Evolutionary conservation across 768 basidiomycete species (phyloP).

Genomic region (Myochromella boudieri): DNA sequence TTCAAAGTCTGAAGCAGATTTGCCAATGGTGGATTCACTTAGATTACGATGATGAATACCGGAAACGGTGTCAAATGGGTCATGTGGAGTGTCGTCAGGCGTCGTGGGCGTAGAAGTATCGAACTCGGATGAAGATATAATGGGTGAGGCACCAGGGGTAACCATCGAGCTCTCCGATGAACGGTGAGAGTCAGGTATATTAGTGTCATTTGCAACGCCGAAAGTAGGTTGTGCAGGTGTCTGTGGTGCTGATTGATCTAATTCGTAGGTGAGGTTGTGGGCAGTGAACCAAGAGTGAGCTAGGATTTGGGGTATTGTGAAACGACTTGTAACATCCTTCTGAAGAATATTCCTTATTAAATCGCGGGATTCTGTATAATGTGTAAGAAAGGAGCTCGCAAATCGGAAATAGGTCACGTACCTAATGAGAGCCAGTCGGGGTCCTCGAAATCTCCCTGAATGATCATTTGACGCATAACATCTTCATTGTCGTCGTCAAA

Average conservation of each 20-base stretch:
- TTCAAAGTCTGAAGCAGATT: slow-evolving; percentile 36
- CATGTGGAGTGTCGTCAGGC: slow-evolving; percentile 46
- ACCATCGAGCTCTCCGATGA: slow-evolving; percentile 58
- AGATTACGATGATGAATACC: slow-evolving; percentile 48
- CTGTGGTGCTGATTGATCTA: slow-evolving; percentile 27
- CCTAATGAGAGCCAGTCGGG: slow-evolving; percentile 90
- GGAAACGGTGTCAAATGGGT: slow-evolving; percentile 40
- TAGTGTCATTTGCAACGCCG: slow-evolving; percentile 25
- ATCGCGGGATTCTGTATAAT: slow-evolving; percentile 72
- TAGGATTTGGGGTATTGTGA: slow-evolving; percentile 83
- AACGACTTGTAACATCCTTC: slow-evolving; percentile 72
- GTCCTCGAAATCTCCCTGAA: slow-evolving; percentile 85
- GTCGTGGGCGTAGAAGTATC: slow-evolving; percentile 54
- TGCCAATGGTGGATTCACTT: slow-evolving; percentile 64
- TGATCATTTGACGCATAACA: slow-evolving; percentile 81
- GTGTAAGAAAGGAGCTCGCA: neutral
- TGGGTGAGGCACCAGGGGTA: slow-evolving; percentile 53
- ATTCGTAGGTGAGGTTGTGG: slow-evolving; percentile 32
- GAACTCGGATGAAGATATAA: slow-evolving; percentile 35
- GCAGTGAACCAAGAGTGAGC: slow-evolving; percentile 82
- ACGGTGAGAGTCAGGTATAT: slow-evolving; percentile 28
- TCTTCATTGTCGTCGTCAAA: slow-evolving; percentile 89
- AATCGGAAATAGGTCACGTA: slow-evolving; percentile 30
- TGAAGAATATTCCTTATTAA: slow-evolving; percentile 77
- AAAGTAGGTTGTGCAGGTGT: slow-evolving; percentile 28